phyloP scores from a whole-genome alignment of 1,284 basidiomycete species.

The Ustilago trichophora region DNA sequence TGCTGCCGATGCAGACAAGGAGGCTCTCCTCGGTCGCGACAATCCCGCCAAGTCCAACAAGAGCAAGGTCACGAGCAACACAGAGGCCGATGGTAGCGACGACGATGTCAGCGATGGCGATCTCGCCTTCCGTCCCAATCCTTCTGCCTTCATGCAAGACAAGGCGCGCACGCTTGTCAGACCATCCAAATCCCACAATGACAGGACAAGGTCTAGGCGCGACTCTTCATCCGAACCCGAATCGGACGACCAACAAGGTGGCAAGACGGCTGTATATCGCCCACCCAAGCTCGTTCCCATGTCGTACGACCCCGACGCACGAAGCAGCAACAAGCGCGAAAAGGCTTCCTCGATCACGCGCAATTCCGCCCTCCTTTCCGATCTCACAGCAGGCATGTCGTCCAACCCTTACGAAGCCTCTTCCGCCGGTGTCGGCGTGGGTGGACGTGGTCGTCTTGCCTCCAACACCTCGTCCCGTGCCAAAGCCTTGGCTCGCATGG shows the following conservation, averaged over 20 bases:
- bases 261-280: conserved; percentile 75
- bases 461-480: conserved; percentile 71
- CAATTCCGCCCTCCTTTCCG: conserved; percentile 59
- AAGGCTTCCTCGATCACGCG: conserved; percentile 38
- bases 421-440: conserved; percentile 59
- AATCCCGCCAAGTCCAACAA: conserved; percentile 7
- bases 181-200: conserved; percentile 57
- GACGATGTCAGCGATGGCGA: conserved; percentile 71
- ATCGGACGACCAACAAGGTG: conserved; percentile 28
- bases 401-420: conserved; percentile 63
- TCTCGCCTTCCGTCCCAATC: conserved; percentile 91
- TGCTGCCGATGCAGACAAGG: conserved; percentile 47
- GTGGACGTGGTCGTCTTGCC: conserved; percentile 37
- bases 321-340: conserved; percentile 68
- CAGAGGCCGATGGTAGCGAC: conserved; percentile 70
- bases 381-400: conserved; percentile 60
- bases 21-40: conserved; percentile 25
- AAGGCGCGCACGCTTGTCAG: conserved; percentile 22
- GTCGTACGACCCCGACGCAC: conserved; percentile 79
- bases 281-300: conserved; percentile 92
- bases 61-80: conserved; percentile 8
- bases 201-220: conserved; percentile 35
- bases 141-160: conserved; percentile 66
- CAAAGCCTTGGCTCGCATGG: conserved; percentile 80
- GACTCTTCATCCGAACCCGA: conserved; percentile 65